Evolutionary conservation across 768 basidiomycete species (phyloP), one percentile per base, ranked within the genome.

Genomic region (Lactarius psammicola): DNA sequence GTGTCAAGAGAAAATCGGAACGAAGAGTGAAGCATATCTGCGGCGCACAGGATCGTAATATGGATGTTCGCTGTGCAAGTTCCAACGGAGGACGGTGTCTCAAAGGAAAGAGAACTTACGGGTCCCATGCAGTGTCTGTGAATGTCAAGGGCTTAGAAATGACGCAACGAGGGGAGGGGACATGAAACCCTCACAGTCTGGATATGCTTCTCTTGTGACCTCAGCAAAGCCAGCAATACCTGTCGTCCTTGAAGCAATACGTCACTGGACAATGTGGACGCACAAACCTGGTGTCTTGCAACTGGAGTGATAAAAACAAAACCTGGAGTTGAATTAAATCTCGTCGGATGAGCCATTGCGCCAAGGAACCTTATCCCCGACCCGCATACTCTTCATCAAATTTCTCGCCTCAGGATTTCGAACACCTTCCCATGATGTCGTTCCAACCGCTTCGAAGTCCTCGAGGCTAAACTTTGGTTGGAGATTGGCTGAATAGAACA

Each of bases 41-140:
- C 38, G 4, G 73, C 84, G 69, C 72, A 91, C 91, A 33, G 81
- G 72, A 70, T 94, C 91, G 69, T 83, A 92, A 74, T 94, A 94
- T 3, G 94, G 94, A 75, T 96, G 93, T 20, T 75, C 60, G 15
- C 85, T 86, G 64, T 20, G 34, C 53, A 26, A 18, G 18, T 4
- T 55, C 54, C 51, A 63, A 54, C 49, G 51, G 15, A 44, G 42
- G 17, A 17, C 49, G 40, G 9, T 23, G 3, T 67, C 20, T 36
- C 56, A 68, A 49, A 66, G 65, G 38, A 57, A 61, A 63, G 65
- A 65, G 36, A 62, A 77, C 87, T 69, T 72, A 92, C 92, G 84
- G 73, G 72, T 95, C 92, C 92, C 92, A 96, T 38, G 94, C 93
- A 4, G 94, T 94, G 70, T 90, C 94, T 96, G 65, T 56, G 62